Conservation (phyloP, 495 filamentous ascomycete species). For the Melanomma pulvis-pyrius region DNA sequence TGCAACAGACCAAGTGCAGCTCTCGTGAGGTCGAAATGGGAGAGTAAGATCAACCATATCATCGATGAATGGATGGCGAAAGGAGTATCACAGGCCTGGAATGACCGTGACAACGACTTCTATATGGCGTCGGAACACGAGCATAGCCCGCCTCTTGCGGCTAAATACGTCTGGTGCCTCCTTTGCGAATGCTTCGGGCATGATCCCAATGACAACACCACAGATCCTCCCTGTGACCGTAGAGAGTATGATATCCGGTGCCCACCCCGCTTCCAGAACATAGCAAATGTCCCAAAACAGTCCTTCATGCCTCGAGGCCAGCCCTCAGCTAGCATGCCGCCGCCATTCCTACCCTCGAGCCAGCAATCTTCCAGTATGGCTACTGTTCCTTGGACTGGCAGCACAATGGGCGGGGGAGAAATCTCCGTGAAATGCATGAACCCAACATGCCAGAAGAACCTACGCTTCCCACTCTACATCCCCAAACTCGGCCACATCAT, state of each 20-base stretch:
- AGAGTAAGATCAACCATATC: conserved; percentile 1
- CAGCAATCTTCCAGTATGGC: background rate
- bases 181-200: conserved; percentile 17
- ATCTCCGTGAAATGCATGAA: background rate
- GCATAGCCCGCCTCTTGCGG: background rate
- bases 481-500: background rate
- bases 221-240: background rate
- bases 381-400: background rate
- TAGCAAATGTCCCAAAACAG: background rate
- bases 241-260: background rate
- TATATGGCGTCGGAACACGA: background rate
- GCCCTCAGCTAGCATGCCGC: no score
- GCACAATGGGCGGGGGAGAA: no score
- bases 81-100: background rate
- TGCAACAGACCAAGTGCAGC: background rate
- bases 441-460: background rate
- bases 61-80: background rate
- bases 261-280: background rate
- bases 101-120: conserved; percentile 8
- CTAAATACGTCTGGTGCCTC: conserved; percentile 14
- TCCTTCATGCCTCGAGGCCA: background rate
- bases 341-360: no score
- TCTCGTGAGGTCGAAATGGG: background rate
- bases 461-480: background rate
- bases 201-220: no score